Percentiles rank a stretch among this genome's conserved stretches.
Evolutionary conservation across 202 grass and related monocot genomes (phyloP).

Genomic region (Musa balbisiana): DNA sequence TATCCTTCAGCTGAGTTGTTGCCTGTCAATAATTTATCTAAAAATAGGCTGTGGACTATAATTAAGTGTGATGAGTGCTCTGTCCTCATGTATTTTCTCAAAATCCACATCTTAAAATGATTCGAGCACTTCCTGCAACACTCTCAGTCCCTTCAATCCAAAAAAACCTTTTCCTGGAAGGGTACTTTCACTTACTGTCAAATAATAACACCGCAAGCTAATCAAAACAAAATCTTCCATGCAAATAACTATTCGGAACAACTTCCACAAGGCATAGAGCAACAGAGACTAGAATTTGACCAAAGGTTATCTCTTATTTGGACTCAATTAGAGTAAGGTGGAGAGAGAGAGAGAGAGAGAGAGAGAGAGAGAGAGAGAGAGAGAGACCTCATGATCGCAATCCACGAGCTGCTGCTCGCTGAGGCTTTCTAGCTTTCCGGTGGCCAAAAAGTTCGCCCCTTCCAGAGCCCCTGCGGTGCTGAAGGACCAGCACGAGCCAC

Average conservation of each 20-base stretch:
- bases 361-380: neutral
- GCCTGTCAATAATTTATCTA: too few relatives aligned
- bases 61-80: too few relatives aligned
- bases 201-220: too few relatives aligned
- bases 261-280: neutral
- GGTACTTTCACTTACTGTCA: too few relatives aligned
- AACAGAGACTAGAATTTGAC: neutral
- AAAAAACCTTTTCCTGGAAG: too few relatives aligned
- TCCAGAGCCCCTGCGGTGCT: constrained; percentile 10
- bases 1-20: too few relatives aligned
- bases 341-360: neutral
- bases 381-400: constrained; percentile 16
- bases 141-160: too few relatives aligned
- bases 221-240: too few relatives aligned
- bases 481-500: constrained; percentile 20
- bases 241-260: too few relatives aligned
- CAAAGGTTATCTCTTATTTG: constrained; percentile 1
- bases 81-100: too few relatives aligned
- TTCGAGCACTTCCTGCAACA: too few relatives aligned
- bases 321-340: constrained; percentile 1
- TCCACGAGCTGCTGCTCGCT: constrained; percentile 19
- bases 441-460: constrained; percentile 18
- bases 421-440: constrained; percentile 11
- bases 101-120: too few relatives aligned
- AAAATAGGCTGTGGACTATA: neutral